Base-by-base conservation (phyloP, 169 alveolate genomes). In the Cryptosporidium muris region DNA sequence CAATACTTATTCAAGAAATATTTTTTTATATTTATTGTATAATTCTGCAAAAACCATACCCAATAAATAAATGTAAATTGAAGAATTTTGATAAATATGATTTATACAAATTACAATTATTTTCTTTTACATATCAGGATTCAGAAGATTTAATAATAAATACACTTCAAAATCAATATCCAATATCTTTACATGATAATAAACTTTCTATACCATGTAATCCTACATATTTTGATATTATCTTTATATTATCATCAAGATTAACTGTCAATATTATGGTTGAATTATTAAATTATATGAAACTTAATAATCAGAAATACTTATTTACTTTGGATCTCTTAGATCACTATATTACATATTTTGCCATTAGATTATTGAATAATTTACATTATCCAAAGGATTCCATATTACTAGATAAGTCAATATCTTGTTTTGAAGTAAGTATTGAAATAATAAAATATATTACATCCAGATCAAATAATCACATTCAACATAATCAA, bases 21-120 rank as follows among this genome's bases (percentile, higher is more conserved):
- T 74, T 58, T 38, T 49, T 58, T 34, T 74, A 16, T 49, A 58
- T 74, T 40, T 56, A 56, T 37, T 74, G 74, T 3, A 34, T 74
- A 3, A 8, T 74, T 34, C 60, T 74, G 8, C 40, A 51, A 42
- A 47, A 43, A 2, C 42, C 9, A 6, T 74, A 58, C 25, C 85
- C 85, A 4, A 43, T 47, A 58, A 37, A 74, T 16, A 63, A 58
- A 37, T 53, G 63, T 53, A 4, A 7, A 53, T 53, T 53, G 40
- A 4, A 7, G 1, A 49, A 9, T 49, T 49, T 49, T 49, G 12
- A 49, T 49, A 8, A 49, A 49, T 9, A 1, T 49, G 12, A 49
- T 49, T 49, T 49, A 49, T 9, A 0, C 0, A 12, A 49, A 49
- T 49, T 12, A 9, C 54, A 49, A 49, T 49, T 9, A 25, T 25